Evolutionary conservation across 495 filamentous ascomycete species (phyloP).

Genomic region (Tuber melanosporum): DNA sequence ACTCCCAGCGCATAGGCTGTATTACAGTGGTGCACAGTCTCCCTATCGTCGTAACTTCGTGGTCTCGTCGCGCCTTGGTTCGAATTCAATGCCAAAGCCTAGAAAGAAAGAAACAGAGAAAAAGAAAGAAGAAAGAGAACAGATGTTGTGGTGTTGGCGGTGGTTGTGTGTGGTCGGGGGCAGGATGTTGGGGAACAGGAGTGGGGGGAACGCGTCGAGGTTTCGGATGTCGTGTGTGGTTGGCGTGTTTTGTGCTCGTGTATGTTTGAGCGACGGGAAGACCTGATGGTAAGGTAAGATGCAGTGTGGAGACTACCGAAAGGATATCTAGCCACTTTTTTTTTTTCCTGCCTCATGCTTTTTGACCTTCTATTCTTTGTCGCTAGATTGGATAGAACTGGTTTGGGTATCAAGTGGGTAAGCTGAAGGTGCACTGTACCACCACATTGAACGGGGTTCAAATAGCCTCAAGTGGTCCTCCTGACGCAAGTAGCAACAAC

Average conservation of each 20-base stretch:
- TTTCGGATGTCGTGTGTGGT: constrained; percentile 2
- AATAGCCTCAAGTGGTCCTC: background rate
- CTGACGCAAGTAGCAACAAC: background rate
- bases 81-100: background rate
- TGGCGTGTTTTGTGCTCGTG: background rate
- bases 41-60: background rate
- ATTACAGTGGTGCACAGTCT: background rate
- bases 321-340: background rate
- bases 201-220: background rate
- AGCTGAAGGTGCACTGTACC: background rate
- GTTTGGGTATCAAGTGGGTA: background rate
- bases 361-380: background rate
- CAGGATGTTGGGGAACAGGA: background rate
- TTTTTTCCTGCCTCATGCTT: background rate
- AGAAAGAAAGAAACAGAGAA: background rate
- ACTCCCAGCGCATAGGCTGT: background rate
- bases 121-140: background rate
- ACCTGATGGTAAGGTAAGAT: background rate
- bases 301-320: background rate
- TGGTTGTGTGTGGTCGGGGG: background rate
- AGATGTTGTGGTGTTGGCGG: background rate
- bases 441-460: too few relatives aligned
- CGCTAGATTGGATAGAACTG: background rate
- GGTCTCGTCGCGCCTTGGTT: background rate
- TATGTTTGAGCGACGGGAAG: background rate